Percentiles rank a stretch among this genome's conserved stretches.
phyloP scores from a whole-genome alignment of 202 grass and related monocot genomes.

The Alloteropsis angusta region DNA sequence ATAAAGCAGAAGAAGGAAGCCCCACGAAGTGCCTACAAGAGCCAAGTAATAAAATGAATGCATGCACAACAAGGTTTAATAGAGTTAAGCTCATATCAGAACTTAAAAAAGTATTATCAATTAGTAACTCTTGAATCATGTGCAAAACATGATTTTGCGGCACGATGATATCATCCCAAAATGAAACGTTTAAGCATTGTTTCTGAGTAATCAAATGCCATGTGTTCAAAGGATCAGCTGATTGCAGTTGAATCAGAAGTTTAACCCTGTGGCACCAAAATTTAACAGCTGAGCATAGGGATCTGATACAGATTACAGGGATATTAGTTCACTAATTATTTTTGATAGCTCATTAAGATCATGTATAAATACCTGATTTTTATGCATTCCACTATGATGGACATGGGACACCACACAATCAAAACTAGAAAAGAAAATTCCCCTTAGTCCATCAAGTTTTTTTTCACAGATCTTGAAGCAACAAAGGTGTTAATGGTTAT shows the following conservation, averaged over 20 bases:
- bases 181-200: background rate
- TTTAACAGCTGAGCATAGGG: background rate
- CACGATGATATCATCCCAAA: background rate
- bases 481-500: background rate
- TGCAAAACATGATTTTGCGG: background rate
- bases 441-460: background rate
- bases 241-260: background rate
- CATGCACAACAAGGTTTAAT: background rate
- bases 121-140: background rate
- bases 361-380: background rate
- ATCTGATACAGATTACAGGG: background rate
- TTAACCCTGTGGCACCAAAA: background rate
- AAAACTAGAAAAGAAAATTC: background rate
- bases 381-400: background rate
- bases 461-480: background rate
- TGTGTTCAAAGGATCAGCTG: background rate
- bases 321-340: background rate
- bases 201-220: constrained; percentile 1
- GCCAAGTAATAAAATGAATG: constrained; percentile 12
- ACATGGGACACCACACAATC: background rate
- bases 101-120: background rate
- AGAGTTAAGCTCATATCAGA: background rate
- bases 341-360: background rate
- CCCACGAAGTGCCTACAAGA: constrained; percentile 75
- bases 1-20: constrained; percentile 80